Base-by-base conservation (phyloP, 441 rosid species). In the Erodium moschatum region DNA sequence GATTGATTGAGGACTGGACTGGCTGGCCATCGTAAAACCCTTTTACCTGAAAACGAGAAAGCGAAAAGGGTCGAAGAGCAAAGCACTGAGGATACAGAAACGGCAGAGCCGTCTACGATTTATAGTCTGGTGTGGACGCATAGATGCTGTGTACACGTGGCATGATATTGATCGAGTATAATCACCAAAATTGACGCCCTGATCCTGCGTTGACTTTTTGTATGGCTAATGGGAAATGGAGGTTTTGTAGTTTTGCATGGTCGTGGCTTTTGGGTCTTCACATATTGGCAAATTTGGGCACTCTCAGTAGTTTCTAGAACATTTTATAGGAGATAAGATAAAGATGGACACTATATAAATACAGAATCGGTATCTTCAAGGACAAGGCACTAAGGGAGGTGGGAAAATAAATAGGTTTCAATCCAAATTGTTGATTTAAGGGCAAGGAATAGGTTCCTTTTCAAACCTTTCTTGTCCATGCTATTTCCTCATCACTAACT, bases 21-120 rank as follows among this genome's bases (percentile, higher is more conserved):
- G 73, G 77, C 80, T 65, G 64, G 96, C 91, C 97, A 90, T 89
- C 0, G 87, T 71, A 35, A 5, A 35, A 29, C 31, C 67, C 67
- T 58, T 76, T 74, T 66, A 82, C 67, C 1, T 10, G 62, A 76
- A 38, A 61, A 35, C 64, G 72, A 75, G 71, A 77, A 68, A 69
- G 72, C 24, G 27, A 72, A 35, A 65, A 73, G 73, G 40, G 78
- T 67, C n/a, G 70, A 76, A 75, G 84, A 76, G 52, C 72, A 66
- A 5, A 77, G 75, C 85, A 83, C 82, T 20, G 71, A 44, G 19
- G 69, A 19, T 58, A 20, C 64, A 19, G 64, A 20, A 58, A 58
- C 2, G 44, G 4, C 31, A 58, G 13, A 58, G 31, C 31, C 9
- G 0, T 10, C 20, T n/a, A 58, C 56, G 18, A 20, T 58, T 20